Conservation (phyloP, 352 stramenopile species). For the Phytophthora hybrid region DNA sequence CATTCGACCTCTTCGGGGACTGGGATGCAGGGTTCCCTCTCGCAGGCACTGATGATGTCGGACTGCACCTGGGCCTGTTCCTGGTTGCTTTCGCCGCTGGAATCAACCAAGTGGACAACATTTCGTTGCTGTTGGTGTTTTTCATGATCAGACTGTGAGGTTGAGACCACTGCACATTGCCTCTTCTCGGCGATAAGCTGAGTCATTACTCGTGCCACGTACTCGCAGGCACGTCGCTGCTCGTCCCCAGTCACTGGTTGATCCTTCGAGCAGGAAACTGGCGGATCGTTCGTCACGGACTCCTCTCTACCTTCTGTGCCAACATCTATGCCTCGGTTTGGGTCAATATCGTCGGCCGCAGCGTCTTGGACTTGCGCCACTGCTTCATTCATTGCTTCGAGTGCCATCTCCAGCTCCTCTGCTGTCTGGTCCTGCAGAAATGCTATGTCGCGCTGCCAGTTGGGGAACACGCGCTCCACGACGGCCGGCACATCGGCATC, state of each 20-base stretch:
- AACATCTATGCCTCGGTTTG: constrained; percentile 7
- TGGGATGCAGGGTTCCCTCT: background rate
- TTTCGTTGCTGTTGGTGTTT: background rate
- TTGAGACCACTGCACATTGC: background rate
- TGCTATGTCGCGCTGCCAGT: constrained; percentile 53
- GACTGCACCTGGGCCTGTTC: background rate
- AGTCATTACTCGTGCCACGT: constrained; percentile 39
- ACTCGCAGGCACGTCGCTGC: constrained; percentile 35
- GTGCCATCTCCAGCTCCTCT: constrained; percentile 39
- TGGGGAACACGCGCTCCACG: constrained; percentile 59
- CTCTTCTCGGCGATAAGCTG: constrained; percentile 35
- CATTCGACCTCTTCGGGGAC: too few relatives aligned
- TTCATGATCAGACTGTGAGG: too few relatives aligned
- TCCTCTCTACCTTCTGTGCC: background rate
- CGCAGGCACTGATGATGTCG: constrained; percentile 1
- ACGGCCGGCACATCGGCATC: constrained; percentile 35
- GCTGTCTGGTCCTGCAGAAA: constrained; percentile 50
- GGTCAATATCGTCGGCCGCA: background rate
- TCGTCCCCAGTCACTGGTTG: constrained; percentile 10
- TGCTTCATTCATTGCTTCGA: constrained; percentile 25
- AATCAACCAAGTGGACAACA: constrained; percentile 11
- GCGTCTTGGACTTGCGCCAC: constrained; percentile 8
- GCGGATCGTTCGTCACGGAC: background rate
- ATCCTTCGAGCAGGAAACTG: background rate
- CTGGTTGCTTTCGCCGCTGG: constrained; percentile 1